Base-by-base conservation (phyloP, 2,329 filamentous ascomycete species). In the Moelleriella libera region DNA sequence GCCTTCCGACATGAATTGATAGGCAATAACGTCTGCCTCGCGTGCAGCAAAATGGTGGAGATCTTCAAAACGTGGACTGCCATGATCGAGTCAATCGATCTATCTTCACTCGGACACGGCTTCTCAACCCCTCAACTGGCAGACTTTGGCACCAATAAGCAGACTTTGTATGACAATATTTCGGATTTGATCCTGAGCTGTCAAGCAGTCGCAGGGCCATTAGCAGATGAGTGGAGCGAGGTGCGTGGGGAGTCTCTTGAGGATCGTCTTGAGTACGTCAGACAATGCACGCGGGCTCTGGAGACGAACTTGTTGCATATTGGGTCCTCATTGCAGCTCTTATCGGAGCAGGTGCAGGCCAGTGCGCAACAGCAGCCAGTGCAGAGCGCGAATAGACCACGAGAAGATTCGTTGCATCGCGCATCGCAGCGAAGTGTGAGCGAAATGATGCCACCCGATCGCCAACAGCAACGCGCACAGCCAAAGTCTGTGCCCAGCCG, bases 201-300 rank as follows among this genome's bases (percentile, higher is more conserved):
- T 58, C 92, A 98, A 65, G 81, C 85, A 29, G 84, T 97, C n/a
- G 86, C 88, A 5, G 87, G 87, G 7, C 92, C 92, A 5, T 66
- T 98, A 42, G 86, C 84, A 7, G 92, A 98, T 60, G 92, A 98
- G 66, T 98, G 92, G 92, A 80, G 89, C 4, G 88, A 95, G 61
- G 73, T 89, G n/a, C 81, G 88, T 42, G 88, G 88, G 2, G 88
- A 94, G 60, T 85, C 89, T 6, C 71, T 98, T 31, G 90, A 96
- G 59, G 87, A 87, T 54, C 81, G 92, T 28, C 66, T 97, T 30
- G 85, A 84, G 53, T 83, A 85, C 52, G 88, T 96, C 49, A 79
- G 84, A 46, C 74, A 80, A 49, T 85, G 87, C 51, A 80, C 83
- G 8, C 79, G 84, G 55, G 85, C 90, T 44, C 71, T 98, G 14